A percentile compares a stretch with the other conserved stretches of the same genome.
Conservation (phyloP, 2,329 filamentous ascomycete genomes). For the Penicillium brevicompactum region DNA sequence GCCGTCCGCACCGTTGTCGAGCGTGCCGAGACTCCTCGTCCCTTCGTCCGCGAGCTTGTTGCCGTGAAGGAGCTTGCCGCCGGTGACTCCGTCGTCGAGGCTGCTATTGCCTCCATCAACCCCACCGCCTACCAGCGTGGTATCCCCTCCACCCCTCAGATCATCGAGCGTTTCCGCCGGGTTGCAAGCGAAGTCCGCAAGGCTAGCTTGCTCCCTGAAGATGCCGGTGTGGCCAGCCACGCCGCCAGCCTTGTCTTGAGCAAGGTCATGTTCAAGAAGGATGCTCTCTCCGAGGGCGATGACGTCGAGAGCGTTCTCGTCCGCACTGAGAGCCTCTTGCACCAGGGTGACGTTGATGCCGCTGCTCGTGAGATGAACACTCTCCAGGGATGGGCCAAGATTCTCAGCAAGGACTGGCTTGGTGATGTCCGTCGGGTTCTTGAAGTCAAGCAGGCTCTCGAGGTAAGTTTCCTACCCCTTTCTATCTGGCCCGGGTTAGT, state of each 20-base stretch:
- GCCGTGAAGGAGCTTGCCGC: conserved; percentile 89
- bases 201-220: conserved; percentile 85
- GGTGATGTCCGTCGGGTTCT: conserved; percentile 86
- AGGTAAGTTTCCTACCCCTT: conserved; percentile 63
- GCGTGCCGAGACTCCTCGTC: conserved; percentile 71
- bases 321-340: conserved; percentile 83
- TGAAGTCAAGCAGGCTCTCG: conserved; percentile 93
- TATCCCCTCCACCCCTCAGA: conserved; percentile 77
- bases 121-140: conserved; percentile 91
- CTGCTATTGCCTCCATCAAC: conserved; percentile 95
- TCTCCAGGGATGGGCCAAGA: conserved; percentile 91
- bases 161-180: conserved; percentile 93
- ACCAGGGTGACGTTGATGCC: conserved; percentile 89
- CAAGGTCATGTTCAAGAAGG: conserved; percentile 96
- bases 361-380: conserved; percentile 95
- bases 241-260: conserved; percentile 86
- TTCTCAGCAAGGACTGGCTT: conserved; percentile 91
- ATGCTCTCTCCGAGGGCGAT: conserved; percentile 75
- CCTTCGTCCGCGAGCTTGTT: conserved; percentile 89
- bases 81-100: conserved; percentile 82
- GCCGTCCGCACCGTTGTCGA: conserved; percentile 84
- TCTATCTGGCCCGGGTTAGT: background rate
- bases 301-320: conserved; percentile 94
- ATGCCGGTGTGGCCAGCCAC: conserved; percentile 92
- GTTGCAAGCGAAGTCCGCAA: conserved; percentile 93